A percentile compares a stretch with the other conserved stretches of the same genome.
These are phyloP conservation scores for Penicillium sp. DNA, from an alignment of 2,329 filamentous ascomycete species.

Conservation along the genomic window DNA sequence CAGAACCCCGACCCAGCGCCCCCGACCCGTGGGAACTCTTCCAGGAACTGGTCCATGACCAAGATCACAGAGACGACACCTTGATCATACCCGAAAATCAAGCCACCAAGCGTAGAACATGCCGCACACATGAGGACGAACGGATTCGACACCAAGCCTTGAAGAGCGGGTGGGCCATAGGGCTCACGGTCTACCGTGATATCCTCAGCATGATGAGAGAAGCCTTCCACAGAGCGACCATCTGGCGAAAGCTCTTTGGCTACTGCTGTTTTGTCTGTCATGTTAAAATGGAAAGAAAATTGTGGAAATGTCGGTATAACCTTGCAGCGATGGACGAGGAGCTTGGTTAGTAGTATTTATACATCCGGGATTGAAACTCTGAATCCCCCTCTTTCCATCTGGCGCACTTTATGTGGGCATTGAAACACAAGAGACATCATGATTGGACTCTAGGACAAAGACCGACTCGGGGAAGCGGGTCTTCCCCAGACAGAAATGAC, in stretches of 20 bases:
- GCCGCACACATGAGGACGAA: slow-evolving; percentile 54
- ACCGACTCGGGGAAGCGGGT: slow-evolving; percentile 10
- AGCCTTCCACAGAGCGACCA: slow-evolving; percentile 22
- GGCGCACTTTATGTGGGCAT: neutral
- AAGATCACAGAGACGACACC: slow-evolving; percentile 48
- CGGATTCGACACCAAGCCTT: slow-evolving; percentile 47
- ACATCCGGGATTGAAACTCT: neutral
- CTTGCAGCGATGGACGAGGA: neutral
- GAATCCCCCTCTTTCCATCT: neutral
- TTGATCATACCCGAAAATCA: slow-evolving; percentile 52
- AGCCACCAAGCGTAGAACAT: slow-evolving; percentile 51
- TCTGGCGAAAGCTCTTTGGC: slow-evolving; percentile 19
- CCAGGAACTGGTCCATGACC: slow-evolving; percentile 53
- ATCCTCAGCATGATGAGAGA: slow-evolving; percentile 36
- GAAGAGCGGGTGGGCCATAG: slow-evolving; percentile 41
- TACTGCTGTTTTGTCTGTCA: slow-evolving; percentile 20
- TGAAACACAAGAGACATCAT: neutral
- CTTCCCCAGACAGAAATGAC: slow-evolving; percentile 6
- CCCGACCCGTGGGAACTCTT: slow-evolving; percentile 45
- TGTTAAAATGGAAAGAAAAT: slow-evolving; percentile 3
- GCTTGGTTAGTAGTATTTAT: slow-evolving; percentile 4
- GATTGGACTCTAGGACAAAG: slow-evolving; percentile 9
- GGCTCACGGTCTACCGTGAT: slow-evolving; percentile 31
- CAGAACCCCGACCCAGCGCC: slow-evolving; percentile 40
- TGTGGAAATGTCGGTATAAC: neutral